Evolutionary conservation across 805 yeast genomes (phyloP), one percentile per base, ranked within the genome.

Genomic region (Candida koratica): DNA sequence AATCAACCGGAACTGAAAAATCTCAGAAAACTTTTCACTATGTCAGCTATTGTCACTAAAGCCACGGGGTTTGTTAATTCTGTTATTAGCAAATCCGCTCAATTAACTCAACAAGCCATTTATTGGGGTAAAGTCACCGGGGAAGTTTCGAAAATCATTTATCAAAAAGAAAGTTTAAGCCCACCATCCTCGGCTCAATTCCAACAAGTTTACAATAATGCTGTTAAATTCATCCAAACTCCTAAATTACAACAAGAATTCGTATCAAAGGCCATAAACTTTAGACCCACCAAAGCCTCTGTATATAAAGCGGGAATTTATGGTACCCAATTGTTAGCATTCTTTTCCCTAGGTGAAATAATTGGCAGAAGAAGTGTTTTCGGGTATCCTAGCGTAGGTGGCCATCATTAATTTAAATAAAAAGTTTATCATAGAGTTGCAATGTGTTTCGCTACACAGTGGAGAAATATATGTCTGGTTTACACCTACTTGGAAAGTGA

Each of bases 331-430:
- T 67, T 90, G 38, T 70, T 85, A 48, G 98, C 97, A 46, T 75
- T 89, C 60, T 93, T 88, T 67, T 79, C 97, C 17, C 73, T 90
- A 31, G 98, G 98, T 60, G 98, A 93, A 75, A 79, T 89, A 51
- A 74, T 93, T 56, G 98, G 98, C 57, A 87, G 97, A 75, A 84
- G 97, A 73, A 79, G 84, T 55, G 52, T 93, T 43, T 84, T 88
- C 56, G 96, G 97, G 50, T 90, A 93, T 74, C 84, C 85, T 56
- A 55, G 72, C 12, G 72, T 64, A 49, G 79, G 77, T 44, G 73
- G 65, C 51, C 79, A 77, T 43, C 77, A 75, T 43, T 77, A 74
- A 27, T 15, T 15, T 10, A 12, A 6, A 13, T 14, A 12, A 8
- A 25, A 25, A 25, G 15, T 16, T 28, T 28, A n/a, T 29, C 17